Evolutionary conservation across 164 flowering plant genomes (phyloP).

Genomic region (Vitis vinifera): DNA sequence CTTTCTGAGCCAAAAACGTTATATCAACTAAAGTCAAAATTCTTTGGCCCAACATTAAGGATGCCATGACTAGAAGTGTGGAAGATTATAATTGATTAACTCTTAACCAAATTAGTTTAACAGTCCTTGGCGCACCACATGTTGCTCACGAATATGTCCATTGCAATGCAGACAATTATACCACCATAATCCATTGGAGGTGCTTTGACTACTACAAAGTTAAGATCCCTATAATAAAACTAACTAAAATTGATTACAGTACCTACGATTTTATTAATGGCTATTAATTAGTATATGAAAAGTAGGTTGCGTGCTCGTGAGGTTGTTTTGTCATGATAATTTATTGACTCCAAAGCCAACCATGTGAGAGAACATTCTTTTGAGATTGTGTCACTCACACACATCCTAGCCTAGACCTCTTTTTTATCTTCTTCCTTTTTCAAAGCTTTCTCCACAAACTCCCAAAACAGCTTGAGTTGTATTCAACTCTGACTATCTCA

Average conservation of each 20-base stretch:
- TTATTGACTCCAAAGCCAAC: conserved; percentile 12
- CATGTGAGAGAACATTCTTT: conserved; percentile 29
- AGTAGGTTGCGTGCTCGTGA: conserved; percentile 10
- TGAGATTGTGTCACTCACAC: not conserved
- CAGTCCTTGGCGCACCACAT: too few species aligned
- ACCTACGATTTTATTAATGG: not conserved
- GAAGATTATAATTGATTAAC: too few species aligned
- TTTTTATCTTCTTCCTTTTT: not conserved
- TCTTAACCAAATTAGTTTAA: too few species aligned
- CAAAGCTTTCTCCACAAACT: not conserved
- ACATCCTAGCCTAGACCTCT: not conserved
- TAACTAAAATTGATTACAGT: not conserved
- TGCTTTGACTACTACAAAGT: too few species aligned
- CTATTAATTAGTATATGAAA: not conserved
- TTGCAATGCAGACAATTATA: too few species aligned
- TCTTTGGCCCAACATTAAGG: too few species aligned
- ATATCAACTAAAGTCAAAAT: too few species aligned
- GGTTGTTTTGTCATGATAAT: conserved; percentile 6
- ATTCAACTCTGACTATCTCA: conserved; percentile 3
- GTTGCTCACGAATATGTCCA: too few species aligned
- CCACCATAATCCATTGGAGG: too few species aligned
- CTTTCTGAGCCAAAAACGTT: too few species aligned
- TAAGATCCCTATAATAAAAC: too few species aligned
- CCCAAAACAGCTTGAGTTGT: conserved; percentile 13
- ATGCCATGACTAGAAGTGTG: too few species aligned